These are phyloP conservation scores for Tuber borchii DNA, from an alignment of 495 filamentous ascomycete genomes.

Conservation along the genomic window DNA sequence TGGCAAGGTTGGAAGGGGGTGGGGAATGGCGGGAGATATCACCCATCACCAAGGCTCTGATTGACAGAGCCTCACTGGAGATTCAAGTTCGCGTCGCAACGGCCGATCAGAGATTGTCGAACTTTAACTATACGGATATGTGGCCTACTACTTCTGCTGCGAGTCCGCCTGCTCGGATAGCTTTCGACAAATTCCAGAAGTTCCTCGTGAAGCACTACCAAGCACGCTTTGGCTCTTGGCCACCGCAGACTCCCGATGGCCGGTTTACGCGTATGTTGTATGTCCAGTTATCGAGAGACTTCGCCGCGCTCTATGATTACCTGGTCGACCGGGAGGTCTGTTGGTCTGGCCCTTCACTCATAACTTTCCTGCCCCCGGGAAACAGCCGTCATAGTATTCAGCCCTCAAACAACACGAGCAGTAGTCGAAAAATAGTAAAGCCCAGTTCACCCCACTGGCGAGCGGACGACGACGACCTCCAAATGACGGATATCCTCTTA, in stretches of 20 bases:
- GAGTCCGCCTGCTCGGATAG: slow-evolving; percentile 46
- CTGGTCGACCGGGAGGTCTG: slow-evolving; percentile 62
- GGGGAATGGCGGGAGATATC: slow-evolving; percentile 56
- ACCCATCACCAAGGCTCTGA: slow-evolving; percentile 57
- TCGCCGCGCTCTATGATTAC: slow-evolving; percentile 64
- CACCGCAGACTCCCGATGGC: slow-evolving; percentile 47
- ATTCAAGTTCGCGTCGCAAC: slow-evolving; percentile 57
- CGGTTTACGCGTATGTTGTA: slow-evolving; percentile 59
- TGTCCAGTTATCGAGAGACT: slow-evolving; percentile 57
- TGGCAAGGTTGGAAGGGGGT: slow-evolving; percentile 49
- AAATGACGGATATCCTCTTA: slow-evolving; percentile 61
- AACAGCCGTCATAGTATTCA: slow-evolving; percentile 41
- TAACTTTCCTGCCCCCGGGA: slow-evolving; percentile 49
- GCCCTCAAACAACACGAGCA: slow-evolving; percentile 8
- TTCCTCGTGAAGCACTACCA: slow-evolving; percentile 55
- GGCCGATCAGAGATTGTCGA: slow-evolving; percentile 54
- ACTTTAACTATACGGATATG: slow-evolving; percentile 58
- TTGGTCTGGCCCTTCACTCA: slow-evolving; percentile 46
- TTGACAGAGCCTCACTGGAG: slow-evolving; percentile 57
- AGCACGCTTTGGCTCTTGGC: slow-evolving; percentile 53
- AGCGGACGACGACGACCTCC: slow-evolving; percentile 55
- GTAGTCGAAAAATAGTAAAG: slow-evolving; percentile 55
- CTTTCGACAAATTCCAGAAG: slow-evolving; percentile 52
- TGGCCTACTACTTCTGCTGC: slow-evolving; percentile 48
- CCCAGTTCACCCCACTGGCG: slow-evolving; percentile 51